phyloP scores from a whole-genome alignment of 805 yeast species.

The Saturnispora sanitii region DNA sequence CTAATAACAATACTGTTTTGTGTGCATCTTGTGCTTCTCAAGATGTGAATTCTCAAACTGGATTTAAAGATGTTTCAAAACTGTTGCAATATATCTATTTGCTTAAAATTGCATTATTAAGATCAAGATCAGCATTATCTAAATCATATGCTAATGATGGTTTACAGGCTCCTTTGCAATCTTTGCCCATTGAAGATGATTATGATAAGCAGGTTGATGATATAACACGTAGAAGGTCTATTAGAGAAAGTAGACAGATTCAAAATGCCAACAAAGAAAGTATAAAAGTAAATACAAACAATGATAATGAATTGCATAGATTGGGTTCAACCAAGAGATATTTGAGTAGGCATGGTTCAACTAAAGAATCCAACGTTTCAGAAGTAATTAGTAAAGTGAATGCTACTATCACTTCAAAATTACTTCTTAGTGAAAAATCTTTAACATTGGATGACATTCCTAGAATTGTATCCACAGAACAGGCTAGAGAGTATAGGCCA shows the following conservation, averaged over 20 bases:
- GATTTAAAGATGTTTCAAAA: slow-evolving; percentile 55
- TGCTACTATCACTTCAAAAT: slow-evolving; percentile 45
- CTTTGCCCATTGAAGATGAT: slow-evolving; percentile 25
- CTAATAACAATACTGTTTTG: slow-evolving; percentile 29
- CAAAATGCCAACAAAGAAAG: slow-evolving; percentile 48
- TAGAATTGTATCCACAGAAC: slow-evolving; percentile 93
- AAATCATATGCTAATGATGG: slow-evolving; percentile 1
- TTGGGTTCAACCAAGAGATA: slow-evolving; percentile 5
- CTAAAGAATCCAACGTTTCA: slow-evolving; percentile 19
- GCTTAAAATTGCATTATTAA: slow-evolving; percentile 71
- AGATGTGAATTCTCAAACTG: slow-evolving; percentile 39
- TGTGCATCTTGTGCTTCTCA: slow-evolving; percentile 57
- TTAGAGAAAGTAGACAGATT: slow-evolving; percentile 51
- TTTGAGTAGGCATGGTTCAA: slow-evolving; percentile 4
- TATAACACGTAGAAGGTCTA: slow-evolving; percentile 64
- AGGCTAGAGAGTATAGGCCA: slow-evolving; percentile 87
- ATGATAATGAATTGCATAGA: slow-evolving; percentile 5
- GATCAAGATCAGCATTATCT: slow-evolving; percentile 46
- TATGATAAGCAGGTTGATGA: slow-evolving; percentile 66
- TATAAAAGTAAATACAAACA: slow-evolving; percentile 29
- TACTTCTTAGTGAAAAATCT: slow-evolving; percentile 71
- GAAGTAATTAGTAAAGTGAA: slow-evolving; percentile 22
- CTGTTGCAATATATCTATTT: slow-evolving; percentile 67
- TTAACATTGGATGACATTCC: slow-evolving; percentile 94
- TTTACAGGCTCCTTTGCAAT: background rate